Conservation (phyloP, 352 stramenopile species). For the Phytophthora rubi region DNA sequence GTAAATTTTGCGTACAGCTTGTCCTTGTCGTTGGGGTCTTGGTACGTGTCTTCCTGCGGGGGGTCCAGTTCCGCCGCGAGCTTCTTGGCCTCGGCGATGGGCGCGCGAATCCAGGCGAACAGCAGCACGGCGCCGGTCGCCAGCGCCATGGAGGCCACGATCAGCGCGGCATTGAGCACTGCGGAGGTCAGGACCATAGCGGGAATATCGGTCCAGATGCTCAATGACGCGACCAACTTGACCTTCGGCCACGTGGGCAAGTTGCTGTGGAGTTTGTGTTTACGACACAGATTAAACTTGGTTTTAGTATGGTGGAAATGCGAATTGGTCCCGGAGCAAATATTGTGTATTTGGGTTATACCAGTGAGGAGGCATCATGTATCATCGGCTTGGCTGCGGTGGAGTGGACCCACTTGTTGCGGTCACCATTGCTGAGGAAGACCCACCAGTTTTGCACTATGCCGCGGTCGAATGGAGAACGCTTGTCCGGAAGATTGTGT, state of each 20-base stretch:
- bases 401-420: slow-evolving; percentile 71
- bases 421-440: slow-evolving; percentile 54
- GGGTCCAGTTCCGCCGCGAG: slow-evolving; percentile 58
- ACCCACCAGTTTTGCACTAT: slow-evolving; percentile 65
- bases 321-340: slow-evolving; percentile 26
- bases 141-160: slow-evolving; percentile 32
- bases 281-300: slow-evolving; percentile 2
- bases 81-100: slow-evolving; percentile 59
- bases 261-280: slow-evolving; percentile 11
- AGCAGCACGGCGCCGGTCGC: slow-evolving; percentile 40
- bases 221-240: slow-evolving; percentile 14
- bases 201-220: slow-evolving; percentile 1
- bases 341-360: slow-evolving; percentile 24
- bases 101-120: slow-evolving; percentile 62
- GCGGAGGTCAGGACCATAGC: slow-evolving; percentile 21
- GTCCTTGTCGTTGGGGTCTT: slow-evolving; percentile 53
- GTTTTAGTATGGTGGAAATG: slow-evolving; percentile 12
- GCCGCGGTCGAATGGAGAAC: slow-evolving; percentile 71
- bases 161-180: slow-evolving; percentile 25
- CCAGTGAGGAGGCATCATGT: slow-evolving; percentile 15
- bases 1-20: slow-evolving; percentile 42
- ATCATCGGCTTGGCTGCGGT: slow-evolving; percentile 36
- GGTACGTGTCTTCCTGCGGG: slow-evolving; percentile 58
- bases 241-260: slow-evolving; percentile 24
- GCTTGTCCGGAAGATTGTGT: slow-evolving; percentile 56